Percentiles rank a stretch among this genome's conserved stretches.
Conservation (phyloP, 352 stramenopile genomes). For the Bremia lactucae region DNA sequence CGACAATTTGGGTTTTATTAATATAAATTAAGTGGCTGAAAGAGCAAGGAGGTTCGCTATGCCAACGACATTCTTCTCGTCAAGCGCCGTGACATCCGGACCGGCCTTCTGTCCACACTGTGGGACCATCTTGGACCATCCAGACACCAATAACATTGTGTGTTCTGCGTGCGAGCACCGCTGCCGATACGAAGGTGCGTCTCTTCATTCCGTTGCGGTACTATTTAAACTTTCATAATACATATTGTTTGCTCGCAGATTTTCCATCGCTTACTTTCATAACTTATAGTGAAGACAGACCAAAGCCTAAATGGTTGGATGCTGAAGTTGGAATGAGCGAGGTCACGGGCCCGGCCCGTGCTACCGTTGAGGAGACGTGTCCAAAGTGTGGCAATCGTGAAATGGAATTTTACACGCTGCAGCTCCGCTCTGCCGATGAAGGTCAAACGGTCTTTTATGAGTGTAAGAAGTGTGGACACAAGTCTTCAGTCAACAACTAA, state of each 20-base stretch:
- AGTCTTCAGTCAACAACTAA: conserved; percentile 86
- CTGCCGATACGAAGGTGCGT: conserved; percentile 72
- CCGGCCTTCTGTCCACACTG: conserved; percentile 84
- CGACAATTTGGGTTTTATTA: neutral
- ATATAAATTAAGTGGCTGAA: conserved; percentile 18
- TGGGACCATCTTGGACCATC: conserved; percentile 81
- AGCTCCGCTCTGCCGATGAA: conserved; percentile 98
- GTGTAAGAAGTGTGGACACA: conserved; percentile 94
- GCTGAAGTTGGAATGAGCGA: conserved; percentile 60
- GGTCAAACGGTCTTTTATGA: conserved; percentile 99
- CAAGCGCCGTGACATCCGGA: conserved; percentile 38
- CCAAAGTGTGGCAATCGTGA: conserved; percentile 94
- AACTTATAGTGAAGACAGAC: conserved; percentile 68
- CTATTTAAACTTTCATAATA: neutral
- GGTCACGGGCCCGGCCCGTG: conserved; percentile 79
- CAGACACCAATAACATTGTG: conserved; percentile 81
- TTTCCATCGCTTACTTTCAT: conserved; percentile 68
- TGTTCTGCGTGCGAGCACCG: conserved; percentile 79
- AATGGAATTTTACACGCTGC: conserved; percentile 99
- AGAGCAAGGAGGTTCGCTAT: conserved; percentile 19
- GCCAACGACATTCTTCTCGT: conserved; percentile 60
- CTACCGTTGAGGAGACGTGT: conserved; percentile 97
- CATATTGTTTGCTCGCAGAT: conserved; percentile 24
- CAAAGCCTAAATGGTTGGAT: conserved; percentile 72
- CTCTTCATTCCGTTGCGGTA: neutral